Evolutionary conservation across 768 basidiomycete genomes (phyloP).

Genomic region (Albatrellus ellisii): DNA sequence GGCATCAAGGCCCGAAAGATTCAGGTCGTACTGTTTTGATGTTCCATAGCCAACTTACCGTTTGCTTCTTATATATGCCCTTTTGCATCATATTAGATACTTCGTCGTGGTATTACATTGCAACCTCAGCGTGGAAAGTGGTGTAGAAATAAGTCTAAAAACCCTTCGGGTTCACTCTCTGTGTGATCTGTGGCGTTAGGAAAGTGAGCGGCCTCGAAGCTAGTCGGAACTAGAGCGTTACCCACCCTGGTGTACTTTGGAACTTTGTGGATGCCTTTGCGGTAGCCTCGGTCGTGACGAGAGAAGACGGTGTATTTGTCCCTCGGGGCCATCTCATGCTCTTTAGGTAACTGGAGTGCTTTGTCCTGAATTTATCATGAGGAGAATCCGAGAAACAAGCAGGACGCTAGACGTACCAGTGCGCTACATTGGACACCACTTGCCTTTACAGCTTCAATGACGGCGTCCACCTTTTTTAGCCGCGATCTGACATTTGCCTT

Average conservation of each 20-base stretch:
- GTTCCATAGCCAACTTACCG: not conserved
- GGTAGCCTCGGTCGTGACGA: conserved; percentile 54
- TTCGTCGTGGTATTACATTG: conserved; percentile 1
- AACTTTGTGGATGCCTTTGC: conserved; percentile 93
- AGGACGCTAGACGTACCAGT: conserved; percentile 39
- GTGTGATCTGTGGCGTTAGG: conserved; percentile 47
- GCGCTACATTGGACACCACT: conserved; percentile 72
- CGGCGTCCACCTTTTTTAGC: conserved; percentile 85
- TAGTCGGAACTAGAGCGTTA: conserved; percentile 2
- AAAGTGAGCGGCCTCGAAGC: not conserved
- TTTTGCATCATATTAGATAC: not conserved
- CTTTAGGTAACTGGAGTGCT: conserved; percentile 80
- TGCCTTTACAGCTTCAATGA: conserved; percentile 75
- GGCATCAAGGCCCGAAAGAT: conserved; percentile 61
- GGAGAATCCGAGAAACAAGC: not conserved
- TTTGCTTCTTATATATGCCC: not conserved
- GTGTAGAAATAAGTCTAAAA: conserved; percentile 37
- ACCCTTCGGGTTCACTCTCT: conserved; percentile 81
- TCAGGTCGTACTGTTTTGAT: conserved; percentile 67
- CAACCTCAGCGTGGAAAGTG: not conserved
- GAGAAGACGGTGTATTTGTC: conserved; percentile 96
- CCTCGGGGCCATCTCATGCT: conserved; percentile 80
- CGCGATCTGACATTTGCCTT: conserved; percentile 86
- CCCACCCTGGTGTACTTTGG: conserved; percentile 94
- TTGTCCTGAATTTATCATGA: conserved; percentile 33